Base-by-base conservation (phyloP, 352 stramenopile species). In the Blastocystis sp. region DNA sequence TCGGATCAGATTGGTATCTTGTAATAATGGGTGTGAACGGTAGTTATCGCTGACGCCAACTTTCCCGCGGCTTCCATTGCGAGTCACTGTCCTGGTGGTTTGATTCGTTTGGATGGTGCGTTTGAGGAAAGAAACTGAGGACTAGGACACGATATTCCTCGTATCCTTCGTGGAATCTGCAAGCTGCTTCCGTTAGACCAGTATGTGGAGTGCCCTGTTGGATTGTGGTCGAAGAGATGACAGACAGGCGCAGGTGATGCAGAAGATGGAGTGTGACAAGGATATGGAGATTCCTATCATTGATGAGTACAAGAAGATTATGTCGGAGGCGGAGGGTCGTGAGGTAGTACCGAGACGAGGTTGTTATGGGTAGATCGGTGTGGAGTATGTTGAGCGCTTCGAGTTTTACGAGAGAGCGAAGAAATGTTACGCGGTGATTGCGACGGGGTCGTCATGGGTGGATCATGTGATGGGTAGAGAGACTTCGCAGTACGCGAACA, bases 241-340 rank as follows among this genome's bases (percentile, higher is more conserved):
- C 3, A 18, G 34, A 14, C 63, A 81, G 69, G 69, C 51, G 36
- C 36, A 76, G 54, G 75, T 85, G 57, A 85, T 85, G 75, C 36
- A 29, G 44, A 85, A 85, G 53, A 85, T 85, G 75, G 75, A 85
- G 40, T 85, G 75, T 61, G 75, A 85, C 24, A 85, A 85, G 44
- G 75, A 85, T 61, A 76, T 85, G 63, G 75, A 76, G 57, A 69
- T 85, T 53, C 75, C 75, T 8, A 76, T 85, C n/a, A 76, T 76
- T 75, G 75, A 85, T 34, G 75, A 85, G 24, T 85, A 85, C 59
- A 61, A 49, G 18, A 73, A 71, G 32, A 85, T 85, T 24, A 75
- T 85, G 53, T 51, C 57, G 3, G 75, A 85, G 32, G 57, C 75
- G 44, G 75, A 85, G 29, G 59, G 59, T 3, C 69, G 65, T 40